Evolutionary conservation across 176 grass and related monocot species (phyloP), one percentile per base, ranked within the genome.

Genomic region (Eleusine indica): DNA sequence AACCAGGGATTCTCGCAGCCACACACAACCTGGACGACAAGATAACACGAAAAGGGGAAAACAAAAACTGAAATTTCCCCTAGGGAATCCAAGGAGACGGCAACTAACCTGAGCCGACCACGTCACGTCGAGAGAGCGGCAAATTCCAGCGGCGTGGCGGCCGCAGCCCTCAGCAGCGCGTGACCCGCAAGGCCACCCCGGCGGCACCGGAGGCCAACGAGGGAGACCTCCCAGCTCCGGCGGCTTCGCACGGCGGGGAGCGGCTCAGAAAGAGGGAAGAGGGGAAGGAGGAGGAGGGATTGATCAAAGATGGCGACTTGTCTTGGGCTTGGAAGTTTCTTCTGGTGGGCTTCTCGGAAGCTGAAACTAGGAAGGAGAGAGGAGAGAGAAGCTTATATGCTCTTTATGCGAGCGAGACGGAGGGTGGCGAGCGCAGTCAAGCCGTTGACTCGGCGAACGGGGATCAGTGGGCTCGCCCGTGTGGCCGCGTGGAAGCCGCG

Each of bases 221-320:
- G n/a, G 58, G 8, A 3, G 8, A 19, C 9, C 48, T 21, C 0
- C 62, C 17, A 6, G 22, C 71, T 75, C 72, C 66, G 83, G 73
- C 66, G 15, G 18, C 66, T 13, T 3, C 9, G 10, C 25, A 64
- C 65, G 82, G 78, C 65, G 19, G 17, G 65, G 22, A 3, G 21
- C 62, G 16, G 16, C 62, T 9, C 69, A 9, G 54, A 4, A 19
- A 10, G 28, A 6, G 9, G 14, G 25, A 25, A 25, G 25, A 25
- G 25, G 25, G 25, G 25, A 25, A 25, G 25, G 25, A 25, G 17
- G 17, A 13, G 35, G 11, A 0, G 22, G 28, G 22, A 6, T 57
- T 21, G 77, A 32, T 80, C 3, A 58, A 71, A 57, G 42, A 58
- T 2, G 57, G 38, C 82, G 22, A 70, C 76, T 80, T 81, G 56